Percentiles rank a stretch among this genome's conserved stretches.
phyloP scores from a whole-genome alignment of 352 stramenopile genomes.

The Lagenidium giganteum region DNA sequence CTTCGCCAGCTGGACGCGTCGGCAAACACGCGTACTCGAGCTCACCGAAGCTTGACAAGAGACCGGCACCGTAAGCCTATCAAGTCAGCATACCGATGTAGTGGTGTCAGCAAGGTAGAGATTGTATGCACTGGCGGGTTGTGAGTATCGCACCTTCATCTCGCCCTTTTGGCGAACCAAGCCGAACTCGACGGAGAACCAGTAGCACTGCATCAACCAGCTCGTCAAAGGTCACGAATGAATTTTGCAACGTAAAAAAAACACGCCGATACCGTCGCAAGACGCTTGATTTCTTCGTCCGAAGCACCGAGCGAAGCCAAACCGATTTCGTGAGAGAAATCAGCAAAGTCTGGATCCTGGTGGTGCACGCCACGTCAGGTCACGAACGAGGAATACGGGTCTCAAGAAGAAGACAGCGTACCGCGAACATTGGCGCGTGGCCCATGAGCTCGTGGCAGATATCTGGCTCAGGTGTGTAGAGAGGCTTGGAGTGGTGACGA shows the following conservation, averaged over 20 bases:
- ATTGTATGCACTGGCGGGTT: neutral
- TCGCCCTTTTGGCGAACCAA: conserved; percentile 90
- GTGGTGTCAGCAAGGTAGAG: neutral
- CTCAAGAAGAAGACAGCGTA: conserved; percentile 20
- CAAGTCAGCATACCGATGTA: neutral
- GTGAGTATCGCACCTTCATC: conserved; percentile 79
- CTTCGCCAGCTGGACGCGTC: conserved; percentile 45
- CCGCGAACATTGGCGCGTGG: conserved; percentile 96
- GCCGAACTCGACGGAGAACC: conserved; percentile 98
- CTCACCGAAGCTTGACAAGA: conserved; percentile 97
- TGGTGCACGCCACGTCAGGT: no score
- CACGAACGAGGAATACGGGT: neutral
- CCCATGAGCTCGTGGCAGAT: conserved; percentile 97
- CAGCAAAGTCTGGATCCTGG: conserved; percentile 95
- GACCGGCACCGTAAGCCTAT: conserved; percentile 93
- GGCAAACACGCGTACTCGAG: conserved; percentile 93
- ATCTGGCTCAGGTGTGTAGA: conserved; percentile 98
- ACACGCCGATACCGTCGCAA: conserved; percentile 72
- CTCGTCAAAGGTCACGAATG: conserved; percentile 1
- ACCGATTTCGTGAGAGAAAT: conserved; percentile 97
- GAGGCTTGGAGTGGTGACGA: conserved; percentile 91
- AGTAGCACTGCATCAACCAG: conserved; percentile 85
- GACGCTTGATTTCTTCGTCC: conserved; percentile 93
- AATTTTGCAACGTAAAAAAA: neutral
- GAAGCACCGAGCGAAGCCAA: conserved; percentile 93